Conservation (phyloP, 441 rosid genomes). For the Eruca vesicaria region DNA sequence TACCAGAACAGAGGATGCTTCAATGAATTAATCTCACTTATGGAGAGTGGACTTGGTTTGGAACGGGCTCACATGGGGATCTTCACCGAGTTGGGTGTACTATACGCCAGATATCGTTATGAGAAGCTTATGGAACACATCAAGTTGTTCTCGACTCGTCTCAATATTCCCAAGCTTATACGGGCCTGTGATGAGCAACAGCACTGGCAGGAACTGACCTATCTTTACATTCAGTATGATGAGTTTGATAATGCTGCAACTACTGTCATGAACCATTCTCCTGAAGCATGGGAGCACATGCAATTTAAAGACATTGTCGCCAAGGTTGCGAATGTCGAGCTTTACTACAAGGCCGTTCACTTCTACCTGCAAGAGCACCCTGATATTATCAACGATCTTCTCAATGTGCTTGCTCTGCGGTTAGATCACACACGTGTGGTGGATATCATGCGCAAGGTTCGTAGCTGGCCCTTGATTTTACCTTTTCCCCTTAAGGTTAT, state of each 20-base stretch:
- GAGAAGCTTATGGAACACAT: constrained; percentile 99
- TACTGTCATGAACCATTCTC: constrained; percentile 99
- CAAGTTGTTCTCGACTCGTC: constrained; percentile 96
- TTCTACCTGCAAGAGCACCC: constrained; percentile 99
- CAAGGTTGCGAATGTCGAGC: constrained; percentile 97
- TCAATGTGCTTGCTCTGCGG: constrained; percentile 90
- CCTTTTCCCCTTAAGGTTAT: background rate
- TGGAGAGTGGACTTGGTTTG: constrained; percentile 99
- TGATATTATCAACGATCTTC: constrained; percentile 90
- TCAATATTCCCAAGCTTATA: constrained; percentile 95
- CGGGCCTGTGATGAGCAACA: constrained; percentile 99
- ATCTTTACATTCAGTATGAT: constrained; percentile 86
- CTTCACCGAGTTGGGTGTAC: constrained; percentile 97
- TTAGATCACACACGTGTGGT: constrained; percentile 98
- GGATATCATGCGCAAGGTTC: constrained; percentile 97
- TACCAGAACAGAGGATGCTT: constrained; percentile 99
- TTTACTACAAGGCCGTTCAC: constrained; percentile 98
- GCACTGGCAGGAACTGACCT: constrained; percentile 96
- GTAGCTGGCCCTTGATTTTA: constrained; percentile 8
- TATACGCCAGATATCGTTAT: constrained; percentile 97
- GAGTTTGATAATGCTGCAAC: constrained; percentile 99
- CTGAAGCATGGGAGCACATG: constrained; percentile 99
- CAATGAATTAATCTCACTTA: constrained; percentile 93
- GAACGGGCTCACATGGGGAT: constrained; percentile 99
- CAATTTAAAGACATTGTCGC: constrained; percentile 93